Percentiles rank a stretch among this genome's conserved stretches.
These are phyloP conservation scores for Venturia effusa DNA, from an alignment of 2,329 filamentous ascomycete species.

Conservation along the genomic window DNA sequence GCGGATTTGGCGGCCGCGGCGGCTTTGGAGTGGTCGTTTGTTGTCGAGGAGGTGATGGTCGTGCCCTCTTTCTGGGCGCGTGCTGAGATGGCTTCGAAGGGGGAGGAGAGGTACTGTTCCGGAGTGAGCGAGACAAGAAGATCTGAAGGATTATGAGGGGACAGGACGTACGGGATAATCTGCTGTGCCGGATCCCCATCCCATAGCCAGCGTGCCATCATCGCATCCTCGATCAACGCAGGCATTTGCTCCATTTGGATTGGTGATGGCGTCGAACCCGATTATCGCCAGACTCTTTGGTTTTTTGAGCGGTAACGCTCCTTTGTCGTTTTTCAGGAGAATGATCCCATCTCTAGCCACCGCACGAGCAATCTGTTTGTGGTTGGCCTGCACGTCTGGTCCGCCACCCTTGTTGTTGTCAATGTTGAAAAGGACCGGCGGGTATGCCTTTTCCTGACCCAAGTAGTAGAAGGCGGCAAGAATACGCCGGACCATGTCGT, in stretches of 20 bases:
- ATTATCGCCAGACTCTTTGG: conserved; percentile 54
- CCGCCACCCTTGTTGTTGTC: conserved; percentile 28
- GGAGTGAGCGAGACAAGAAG: conserved; percentile 10
- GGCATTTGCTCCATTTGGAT: conserved; percentile 64
- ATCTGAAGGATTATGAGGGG: neutral
- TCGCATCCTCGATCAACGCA: conserved; percentile 58
- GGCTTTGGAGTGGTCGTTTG: conserved; percentile 26
- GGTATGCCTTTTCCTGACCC: conserved; percentile 35
- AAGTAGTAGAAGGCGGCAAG: conserved; percentile 39
- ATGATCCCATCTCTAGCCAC: conserved; percentile 39
- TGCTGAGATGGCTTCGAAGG: conserved; percentile 31
- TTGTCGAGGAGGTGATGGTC: conserved; percentile 26
- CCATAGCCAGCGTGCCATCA: conserved; percentile 56
- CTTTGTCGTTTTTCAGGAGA: conserved; percentile 51
- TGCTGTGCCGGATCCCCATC: conserved; percentile 52
- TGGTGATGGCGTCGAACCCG: conserved; percentile 73
- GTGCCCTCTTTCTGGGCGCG: conserved; percentile 28
- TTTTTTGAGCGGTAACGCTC: conserved; percentile 57
- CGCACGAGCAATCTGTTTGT: conserved; percentile 27
- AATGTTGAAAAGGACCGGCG: conserved; percentile 33
- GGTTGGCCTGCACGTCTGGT: conserved; percentile 29
- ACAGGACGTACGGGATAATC: conserved; percentile 21
- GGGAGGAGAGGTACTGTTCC: conserved; percentile 31
- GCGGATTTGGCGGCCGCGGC: conserved; percentile 25
- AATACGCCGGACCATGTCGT: conserved; percentile 34